Base-by-base conservation (phyloP, 768 basidiomycete species). In the Lactarius tabidus region DNA sequence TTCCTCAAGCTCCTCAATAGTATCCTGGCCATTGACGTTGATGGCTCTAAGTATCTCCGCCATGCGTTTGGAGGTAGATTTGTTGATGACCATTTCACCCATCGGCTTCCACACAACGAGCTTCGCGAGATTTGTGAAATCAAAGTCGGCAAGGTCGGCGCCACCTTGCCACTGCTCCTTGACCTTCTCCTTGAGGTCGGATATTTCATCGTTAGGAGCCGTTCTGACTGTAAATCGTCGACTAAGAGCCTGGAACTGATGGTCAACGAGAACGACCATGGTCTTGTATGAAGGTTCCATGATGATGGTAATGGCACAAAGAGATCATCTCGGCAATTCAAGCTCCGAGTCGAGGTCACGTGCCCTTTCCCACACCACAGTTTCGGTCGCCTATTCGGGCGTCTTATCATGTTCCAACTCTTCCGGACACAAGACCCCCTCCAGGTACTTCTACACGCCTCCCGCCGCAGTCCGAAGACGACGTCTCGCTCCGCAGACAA, bases 381-480 rank as follows among this genome's bases (percentile, higher is more conserved):
- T n/a, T n/a, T n/a, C n/a, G n/a, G n/a, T n/a, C 0, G 91, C 90
- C 0, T 86, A 89, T 1, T 87, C 88, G 0, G 91, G 79, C 1
- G 67, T 90, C 26, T 79, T 92, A 57, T 84, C 89, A 7, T 83
- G 89, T 35, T 87, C 88, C 17, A 86, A 81, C 67, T 82, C 84
- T 0, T 77, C 79, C 15, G 74, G 73, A 18, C 75, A 82, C 78
- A 60, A 78, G 78, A 53, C 71, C 72, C 55, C 72, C 68, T 62
- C 78, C 72, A 61, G 75, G 72, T 65, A 74, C 74, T 77, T 81
- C 66, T 81, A 84, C 67, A 85, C 85, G 64, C 73, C 86, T 17
- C 84, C 81, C 56, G 26, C 28, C 55, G 65, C 59, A 64, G 52
- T 67, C 66, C 17, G 63, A 58, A 39, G 60, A 61, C 36, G 68